phyloP scores from a whole-genome alignment of 805 yeast genomes.

The Saitoella complicata region DNA sequence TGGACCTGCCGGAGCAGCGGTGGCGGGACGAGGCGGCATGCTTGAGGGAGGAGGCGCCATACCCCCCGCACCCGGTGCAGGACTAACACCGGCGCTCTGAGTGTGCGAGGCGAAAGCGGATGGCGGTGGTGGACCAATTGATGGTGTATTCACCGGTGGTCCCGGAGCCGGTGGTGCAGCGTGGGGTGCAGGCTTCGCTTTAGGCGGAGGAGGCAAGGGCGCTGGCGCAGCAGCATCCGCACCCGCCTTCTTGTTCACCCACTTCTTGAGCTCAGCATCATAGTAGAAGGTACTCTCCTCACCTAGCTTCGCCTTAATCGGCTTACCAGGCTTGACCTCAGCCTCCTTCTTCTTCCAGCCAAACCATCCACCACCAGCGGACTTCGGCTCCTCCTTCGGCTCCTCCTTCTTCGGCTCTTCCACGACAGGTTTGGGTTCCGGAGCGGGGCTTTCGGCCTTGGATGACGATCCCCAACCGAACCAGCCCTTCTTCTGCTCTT shows the following conservation, averaged over 20 bases:
- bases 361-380: slow-evolving; percentile 26
- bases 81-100: slow-evolving; percentile 1
- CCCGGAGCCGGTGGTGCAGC: slow-evolving; percentile 22
- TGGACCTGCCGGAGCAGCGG: no score
- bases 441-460: not conserved
- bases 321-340: slow-evolving; percentile 40
- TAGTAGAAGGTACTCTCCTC: slow-evolving; percentile 55
- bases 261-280: slow-evolving; percentile 69
- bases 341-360: slow-evolving; percentile 42
- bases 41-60: no score
- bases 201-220: slow-evolving; percentile 60
- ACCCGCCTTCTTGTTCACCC: slow-evolving; percentile 61
- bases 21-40: no score
- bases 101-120: not conserved
- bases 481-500: slow-evolving; percentile 15
- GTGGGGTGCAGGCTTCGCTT: slow-evolving; percentile 23
- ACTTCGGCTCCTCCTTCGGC: slow-evolving; percentile 5
- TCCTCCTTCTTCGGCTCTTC: no score
- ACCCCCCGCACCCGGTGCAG: slow-evolving; percentile 3
- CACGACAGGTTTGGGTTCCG: not conserved
- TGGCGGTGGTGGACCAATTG: no score
- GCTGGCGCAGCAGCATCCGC: slow-evolving; percentile 37
- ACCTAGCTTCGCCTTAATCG: slow-evolving; percentile 73
- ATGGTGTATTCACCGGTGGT: not conserved
- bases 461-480: slow-evolving; percentile 25